Evolutionary conservation across 2,329 filamentous ascomycete genomes (phyloP), one percentile per base, ranked within the genome.

Genomic region (Phialophora chinensis): DNA sequence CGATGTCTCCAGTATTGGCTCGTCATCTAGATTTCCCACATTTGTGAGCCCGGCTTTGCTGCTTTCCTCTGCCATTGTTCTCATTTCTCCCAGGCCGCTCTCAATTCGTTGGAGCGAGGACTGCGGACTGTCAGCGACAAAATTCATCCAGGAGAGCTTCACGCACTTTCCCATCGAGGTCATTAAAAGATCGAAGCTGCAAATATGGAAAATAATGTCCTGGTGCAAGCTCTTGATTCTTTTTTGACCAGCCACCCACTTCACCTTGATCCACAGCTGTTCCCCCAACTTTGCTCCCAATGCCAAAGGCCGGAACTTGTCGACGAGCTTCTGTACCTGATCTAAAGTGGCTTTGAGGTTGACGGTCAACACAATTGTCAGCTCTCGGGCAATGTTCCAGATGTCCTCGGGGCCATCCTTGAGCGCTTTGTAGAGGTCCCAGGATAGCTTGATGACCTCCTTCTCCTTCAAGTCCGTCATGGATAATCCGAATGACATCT

Each of bases 391-490:
- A 47, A 62, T 52, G 11, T 33, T 55, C 29, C 53, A 55, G 59
- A 62, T 62, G 7, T 62, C 59, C 42, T 62, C 27, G 20, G 44
- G 59, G n/a, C 47, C 42, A n/a, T 62, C 59, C 47, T 44, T 62
- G 8, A 62, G 47, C 17, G 12, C 31, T 29, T 25, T 47, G 47
- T 62, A 62, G 3, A 62, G 47, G 17, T 54, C 27, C 59, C 44
- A 55, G 12, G 59, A 62, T 53, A 62, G n/a, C 25, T 62, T 62
- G 59, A 62, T 38, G 11, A 62, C 44, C 44, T 62, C 47, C 27
- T 53, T 54, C 44, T 62, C 47, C 27, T 53, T 54, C 20, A 62
- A 62, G 47, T 62, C 47, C 3, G 23, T 62, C 10, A 54, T 20
- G 5, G 59, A 62, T 29, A 38, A 53, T 23, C 47, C 59, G 11